These are phyloP conservation scores for Anthracocystis walkeri DNA, from an alignment of 1,284 basidiomycete species.

Conservation along the genomic window DNA sequence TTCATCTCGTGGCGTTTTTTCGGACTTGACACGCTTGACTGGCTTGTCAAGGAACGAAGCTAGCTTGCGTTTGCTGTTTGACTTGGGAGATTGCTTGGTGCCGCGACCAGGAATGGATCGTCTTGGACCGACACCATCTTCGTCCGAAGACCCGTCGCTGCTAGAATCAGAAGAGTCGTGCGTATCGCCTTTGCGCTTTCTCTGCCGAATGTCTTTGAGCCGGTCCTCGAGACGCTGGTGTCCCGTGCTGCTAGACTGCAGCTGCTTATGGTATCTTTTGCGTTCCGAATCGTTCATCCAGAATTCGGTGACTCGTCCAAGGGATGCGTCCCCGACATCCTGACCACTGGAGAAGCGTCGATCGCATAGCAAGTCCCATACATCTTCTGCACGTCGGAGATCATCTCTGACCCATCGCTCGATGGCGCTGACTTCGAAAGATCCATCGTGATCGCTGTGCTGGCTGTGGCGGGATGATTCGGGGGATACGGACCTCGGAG, in stretches of 20 bases:
- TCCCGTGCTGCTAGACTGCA: constrained; percentile 4
- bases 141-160: constrained; percentile 17
- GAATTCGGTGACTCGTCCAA: constrained; percentile 29
- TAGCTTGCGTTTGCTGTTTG: constrained; percentile 4
- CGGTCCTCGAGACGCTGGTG: constrained; percentile 34
- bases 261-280: constrained; percentile 35
- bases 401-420: constrained; percentile 29
- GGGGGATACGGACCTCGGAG: background rate
- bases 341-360: constrained; percentile 11
- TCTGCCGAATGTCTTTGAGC: constrained; percentile 22
- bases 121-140: constrained; percentile 4
- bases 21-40: constrained; percentile 9
- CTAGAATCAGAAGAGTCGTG: constrained; percentile 18
- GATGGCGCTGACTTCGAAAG: constrained; percentile 29
- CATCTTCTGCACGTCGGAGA: constrained; percentile 25
- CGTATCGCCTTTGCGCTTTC: constrained; percentile 8
- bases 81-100: constrained; percentile 7
- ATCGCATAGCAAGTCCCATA: constrained; percentile 42
- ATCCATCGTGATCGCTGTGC: constrained; percentile 17
- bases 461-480: constrained; percentile 11
- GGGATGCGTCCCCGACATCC: background rate
- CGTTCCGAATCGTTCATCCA: constrained; percentile 40
- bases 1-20: background rate
- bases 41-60: constrained; percentile 8
- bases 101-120: constrained; percentile 10